Evolutionary conservation across 2,329 filamentous ascomycete genomes (phyloP).

Genomic region (Nemania sp.): DNA sequence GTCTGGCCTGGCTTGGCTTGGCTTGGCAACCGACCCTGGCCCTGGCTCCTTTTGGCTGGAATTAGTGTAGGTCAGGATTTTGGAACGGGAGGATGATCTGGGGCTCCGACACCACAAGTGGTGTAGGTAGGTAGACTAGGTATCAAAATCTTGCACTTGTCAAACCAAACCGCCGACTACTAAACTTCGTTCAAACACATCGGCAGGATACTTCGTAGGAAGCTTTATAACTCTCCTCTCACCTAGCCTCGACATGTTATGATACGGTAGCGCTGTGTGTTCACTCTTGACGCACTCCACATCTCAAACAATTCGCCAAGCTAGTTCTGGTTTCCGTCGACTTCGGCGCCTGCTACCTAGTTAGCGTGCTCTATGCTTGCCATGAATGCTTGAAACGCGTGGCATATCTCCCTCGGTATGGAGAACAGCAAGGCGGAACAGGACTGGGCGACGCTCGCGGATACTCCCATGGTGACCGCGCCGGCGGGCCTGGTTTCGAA

Average conservation of each 20-base stretch:
- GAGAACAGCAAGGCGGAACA: not conserved
- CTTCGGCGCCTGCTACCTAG: not conserved
- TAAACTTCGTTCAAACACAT: too few species aligned
- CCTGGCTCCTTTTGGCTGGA: conserved; percentile 10
- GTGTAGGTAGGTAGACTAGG: too few species aligned
- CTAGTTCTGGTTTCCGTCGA: not conserved
- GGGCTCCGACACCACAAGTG: not conserved
- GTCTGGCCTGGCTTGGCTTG: too few species aligned
- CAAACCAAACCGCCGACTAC: not conserved
- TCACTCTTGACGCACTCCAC: not conserved
- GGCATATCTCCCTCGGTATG: not conserved
- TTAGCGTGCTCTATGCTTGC: not conserved
- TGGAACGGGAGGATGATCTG: not conserved
- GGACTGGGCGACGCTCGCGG: conserved; percentile 4
- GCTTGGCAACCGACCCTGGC: not conserved
- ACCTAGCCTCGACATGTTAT: not conserved
- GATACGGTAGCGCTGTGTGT: not conserved
- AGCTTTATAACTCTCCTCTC: not conserved
- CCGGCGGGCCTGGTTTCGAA: conserved; percentile 10
- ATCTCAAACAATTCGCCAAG: not conserved
- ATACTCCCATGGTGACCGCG: not conserved
- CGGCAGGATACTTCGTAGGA: not conserved
- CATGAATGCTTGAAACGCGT: not conserved
- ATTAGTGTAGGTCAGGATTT: not conserved
- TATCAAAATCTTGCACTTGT: not conserved